Percentiles rank a stretch among this genome's conserved stretches.
Conservation (phyloP, 805 yeast species). For the Teunomyces tritomae region DNA sequence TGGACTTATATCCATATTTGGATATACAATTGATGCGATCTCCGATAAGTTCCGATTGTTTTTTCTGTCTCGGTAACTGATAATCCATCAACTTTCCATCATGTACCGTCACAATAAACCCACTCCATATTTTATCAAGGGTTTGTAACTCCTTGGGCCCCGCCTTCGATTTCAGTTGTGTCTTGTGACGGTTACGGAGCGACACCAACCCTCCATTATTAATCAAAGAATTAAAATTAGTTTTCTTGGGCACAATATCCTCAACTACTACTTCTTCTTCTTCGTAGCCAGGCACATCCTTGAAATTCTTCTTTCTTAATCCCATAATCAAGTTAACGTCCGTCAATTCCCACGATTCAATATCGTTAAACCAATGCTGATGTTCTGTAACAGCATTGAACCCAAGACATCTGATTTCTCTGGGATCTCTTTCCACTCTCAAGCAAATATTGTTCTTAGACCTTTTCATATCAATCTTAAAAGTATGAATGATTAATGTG, state of each 20-base stretch:
- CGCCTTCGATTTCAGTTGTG: not conserved
- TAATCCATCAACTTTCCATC: constrained; percentile 61
- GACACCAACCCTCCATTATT: constrained; percentile 16
- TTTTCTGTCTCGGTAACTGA: constrained; percentile 52
- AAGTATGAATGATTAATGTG: constrained; percentile 68
- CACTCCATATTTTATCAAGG: constrained; percentile 57
- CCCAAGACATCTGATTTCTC: constrained; percentile 88
- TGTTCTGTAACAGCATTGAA: constrained; percentile 72
- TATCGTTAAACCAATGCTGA: constrained; percentile 60
- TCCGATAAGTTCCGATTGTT: constrained; percentile 41
- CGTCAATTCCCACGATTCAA: constrained; percentile 78
- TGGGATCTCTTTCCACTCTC: constrained; percentile 88
- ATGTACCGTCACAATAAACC: constrained; percentile 68
- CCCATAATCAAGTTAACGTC: constrained; percentile 79
- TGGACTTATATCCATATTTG: constrained; percentile 75
- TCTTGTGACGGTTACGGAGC: constrained; percentile 17
- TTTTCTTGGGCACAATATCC: not conserved
- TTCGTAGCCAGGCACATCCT: constrained; percentile 14
- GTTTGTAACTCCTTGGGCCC: constrained; percentile 2
- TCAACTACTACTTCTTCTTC: constrained; percentile 13
- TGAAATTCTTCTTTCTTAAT: constrained; percentile 28
- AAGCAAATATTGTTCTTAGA: constrained; percentile 80
- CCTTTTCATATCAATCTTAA: constrained; percentile 59
- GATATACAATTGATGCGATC: constrained; percentile 59
- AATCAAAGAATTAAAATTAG: constrained; percentile 4